These are phyloP conservation scores for Zygosaccharomyces sapae DNA, from an alignment of 1,139 yeast genomes.

Conservation along the genomic window DNA sequence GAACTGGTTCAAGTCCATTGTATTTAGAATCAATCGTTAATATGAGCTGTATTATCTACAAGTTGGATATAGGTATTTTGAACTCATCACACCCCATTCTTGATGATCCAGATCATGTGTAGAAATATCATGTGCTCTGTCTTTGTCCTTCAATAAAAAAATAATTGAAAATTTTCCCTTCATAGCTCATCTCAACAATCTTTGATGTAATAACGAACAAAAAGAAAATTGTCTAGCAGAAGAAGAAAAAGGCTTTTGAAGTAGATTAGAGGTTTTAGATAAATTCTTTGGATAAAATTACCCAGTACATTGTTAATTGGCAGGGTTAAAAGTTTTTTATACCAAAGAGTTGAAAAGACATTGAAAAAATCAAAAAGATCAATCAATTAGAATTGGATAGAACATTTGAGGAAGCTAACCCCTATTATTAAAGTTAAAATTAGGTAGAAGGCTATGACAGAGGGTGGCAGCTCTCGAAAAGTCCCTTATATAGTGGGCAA, in stretches of 20 bases:
- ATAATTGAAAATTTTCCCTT: conserved; percentile 15
- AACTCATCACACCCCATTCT: not conserved
- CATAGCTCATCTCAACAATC: conserved; percentile 16
- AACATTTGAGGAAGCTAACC: not conserved
- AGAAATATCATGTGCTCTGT: not conserved
- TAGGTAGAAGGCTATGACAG: conserved; percentile 18
- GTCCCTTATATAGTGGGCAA: conserved; percentile 9
- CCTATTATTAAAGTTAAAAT: not conserved
- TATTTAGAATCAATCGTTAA: not conserved
- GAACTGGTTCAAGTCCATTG: conserved; percentile 7
- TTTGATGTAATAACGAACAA: not conserved
- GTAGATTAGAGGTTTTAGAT: not conserved
- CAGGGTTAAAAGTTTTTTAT: not conserved
- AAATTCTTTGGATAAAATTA: not conserved
- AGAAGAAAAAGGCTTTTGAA: not conserved
- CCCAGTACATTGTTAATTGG: not conserved
- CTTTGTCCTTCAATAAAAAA: conserved; percentile 4
- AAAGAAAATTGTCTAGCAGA: not conserved
- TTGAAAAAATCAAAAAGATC: not conserved
- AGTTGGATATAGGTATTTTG: no score
- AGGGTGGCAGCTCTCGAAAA: conserved; percentile 27
- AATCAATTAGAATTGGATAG: not conserved
- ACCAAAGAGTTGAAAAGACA: not conserved
- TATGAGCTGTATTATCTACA: no score
- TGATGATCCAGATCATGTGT: not conserved